Conservation (phyloP, 2,329 filamentous ascomycete species). For the Cladophialophora immunda region DNA sequence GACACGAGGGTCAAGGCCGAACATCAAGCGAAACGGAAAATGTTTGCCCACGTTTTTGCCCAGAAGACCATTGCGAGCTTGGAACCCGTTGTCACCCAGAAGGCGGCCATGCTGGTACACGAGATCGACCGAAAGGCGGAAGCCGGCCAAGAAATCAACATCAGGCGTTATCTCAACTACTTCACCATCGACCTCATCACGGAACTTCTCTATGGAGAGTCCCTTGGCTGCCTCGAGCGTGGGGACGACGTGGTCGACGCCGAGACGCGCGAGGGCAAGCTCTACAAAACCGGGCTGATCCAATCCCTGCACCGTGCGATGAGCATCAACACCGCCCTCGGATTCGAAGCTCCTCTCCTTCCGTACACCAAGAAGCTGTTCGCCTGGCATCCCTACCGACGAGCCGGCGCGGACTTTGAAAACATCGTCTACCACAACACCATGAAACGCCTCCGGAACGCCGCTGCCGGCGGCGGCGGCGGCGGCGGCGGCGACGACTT, state of each 20-base stretch:
- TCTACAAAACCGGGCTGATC: slow-evolving; percentile 36
- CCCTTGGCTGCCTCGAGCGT: slow-evolving; percentile 28
- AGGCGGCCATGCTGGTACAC: no score
- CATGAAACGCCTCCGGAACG: slow-evolving; percentile 33
- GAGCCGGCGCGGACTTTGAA: slow-evolving; percentile 34
- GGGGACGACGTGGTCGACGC: slow-evolving; percentile 33
- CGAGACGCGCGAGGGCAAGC: slow-evolving; percentile 28
- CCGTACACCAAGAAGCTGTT: slow-evolving; percentile 35
- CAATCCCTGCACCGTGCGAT: slow-evolving; percentile 37
- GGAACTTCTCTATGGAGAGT: slow-evolving; percentile 22
- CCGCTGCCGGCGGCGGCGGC: no score
- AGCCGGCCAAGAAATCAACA: no score
- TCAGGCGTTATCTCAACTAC: slow-evolving; percentile 36
- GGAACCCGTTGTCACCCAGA: slow-evolving; percentile 36
- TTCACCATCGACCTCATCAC: slow-evolving; percentile 38
- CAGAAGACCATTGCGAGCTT: slow-evolving; percentile 35
- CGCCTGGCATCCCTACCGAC: slow-evolving; percentile 34
- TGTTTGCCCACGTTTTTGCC: slow-evolving; percentile 36
- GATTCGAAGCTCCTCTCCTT: slow-evolving; percentile 36
- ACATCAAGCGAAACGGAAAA: slow-evolving; percentile 39
- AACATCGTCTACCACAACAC: slow-evolving; percentile 41
- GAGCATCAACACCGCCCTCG: slow-evolving; percentile 37
- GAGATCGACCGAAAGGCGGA: no score
- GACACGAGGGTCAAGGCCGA: slow-evolving; percentile 38
- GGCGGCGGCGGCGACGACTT: no score